Base-by-base conservation (phyloP, 192 early-diverging fungal species). In the Dispira simplex region DNA sequence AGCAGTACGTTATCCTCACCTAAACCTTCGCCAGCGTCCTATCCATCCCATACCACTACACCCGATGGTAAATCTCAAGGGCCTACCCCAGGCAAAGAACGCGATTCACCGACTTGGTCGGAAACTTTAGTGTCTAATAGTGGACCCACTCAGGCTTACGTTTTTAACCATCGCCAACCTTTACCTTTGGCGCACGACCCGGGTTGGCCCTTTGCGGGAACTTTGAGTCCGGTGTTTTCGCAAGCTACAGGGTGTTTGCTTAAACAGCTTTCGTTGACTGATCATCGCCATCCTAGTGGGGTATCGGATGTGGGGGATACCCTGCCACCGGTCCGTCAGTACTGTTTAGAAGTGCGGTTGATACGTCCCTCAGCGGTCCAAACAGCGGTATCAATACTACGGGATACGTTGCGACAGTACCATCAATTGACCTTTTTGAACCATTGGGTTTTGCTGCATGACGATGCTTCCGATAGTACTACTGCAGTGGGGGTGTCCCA, bases 131-230 rank as follows among this genome's bases (percentile, higher is more conserved):
- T n/a, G 43, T 32, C 56, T 12, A 58, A 28, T 39, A n/a, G 56
- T n/a, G 59, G 44, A 39, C 28, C 59, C 28, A 25, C n/a, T 2
- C 59, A 62, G 59, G 39, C 43, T 45, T 62, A 32, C n/a, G 44
- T 62, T 14, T 62, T 62, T 46, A 62, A 62, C 59, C 59, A 62
- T n/a, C 59, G 44, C n/a, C 59, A 62, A n/a, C 43, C 44, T 12
- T 20, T 62, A 21, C 59, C 59, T 21, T 21, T n/a, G 20, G 11
- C 43, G 18, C n/a, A 43, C 39, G 43, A 62, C n/a, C n/a, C 43
- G 26, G n/a, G 21, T 1, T 10, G n/a, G 25, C 6, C 59, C 43
- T 11, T 25, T 18, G n/a, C 3, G 32, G 32, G 32, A 39, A 39
- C 32, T 39, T 39, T 20, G 3, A 20, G 44, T n/a, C 59, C 12